Percentiles rank a stretch among this genome's conserved stretches.
These are phyloP conservation scores for Amylocystis lapponica DNA, from an alignment of 768 basidiomycete genomes.

Conservation along the genomic window DNA sequence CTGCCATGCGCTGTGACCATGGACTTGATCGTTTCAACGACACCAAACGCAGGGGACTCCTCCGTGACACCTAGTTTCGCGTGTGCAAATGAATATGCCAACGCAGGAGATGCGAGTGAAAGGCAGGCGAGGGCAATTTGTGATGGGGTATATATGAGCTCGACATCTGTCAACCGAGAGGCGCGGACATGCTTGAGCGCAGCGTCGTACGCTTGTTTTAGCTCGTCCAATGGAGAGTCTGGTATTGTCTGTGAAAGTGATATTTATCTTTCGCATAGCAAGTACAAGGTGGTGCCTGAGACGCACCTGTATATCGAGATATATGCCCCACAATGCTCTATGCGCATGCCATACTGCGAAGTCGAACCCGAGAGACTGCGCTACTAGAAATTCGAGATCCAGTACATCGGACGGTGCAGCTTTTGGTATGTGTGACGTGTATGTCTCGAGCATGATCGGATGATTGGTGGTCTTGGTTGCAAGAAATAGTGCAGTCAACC, in stretches of 20 bases:
- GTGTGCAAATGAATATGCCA: constrained; percentile 57
- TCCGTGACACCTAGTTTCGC: constrained; percentile 29
- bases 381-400: constrained; percentile 92
- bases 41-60: constrained; percentile 25
- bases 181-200: constrained; percentile 64
- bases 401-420: constrained; percentile 80
- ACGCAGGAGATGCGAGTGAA: constrained; percentile 53
- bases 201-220: constrained; percentile 54
- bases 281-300: not conserved
- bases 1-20: constrained; percentile 51
- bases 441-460: constrained; percentile 81
- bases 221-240: constrained; percentile 39
- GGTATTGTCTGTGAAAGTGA: constrained; percentile 58
- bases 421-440: constrained; percentile 78
- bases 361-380: constrained; percentile 91
- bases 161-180: constrained; percentile 87
- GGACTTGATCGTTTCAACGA: constrained; percentile 48
- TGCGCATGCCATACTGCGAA: constrained; percentile 93
- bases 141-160: constrained; percentile 87
- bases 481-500: constrained; percentile 92
- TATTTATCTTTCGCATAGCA: constrained; percentile 4
- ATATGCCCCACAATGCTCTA: constrained; percentile 81
- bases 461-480: constrained; percentile 98
- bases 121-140: constrained; percentile 88
- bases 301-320: constrained; percentile 82